These are phyloP conservation scores for Euphorbia corollata DNA, from an alignment of 441 rosid species.

Conservation along the genomic window DNA sequence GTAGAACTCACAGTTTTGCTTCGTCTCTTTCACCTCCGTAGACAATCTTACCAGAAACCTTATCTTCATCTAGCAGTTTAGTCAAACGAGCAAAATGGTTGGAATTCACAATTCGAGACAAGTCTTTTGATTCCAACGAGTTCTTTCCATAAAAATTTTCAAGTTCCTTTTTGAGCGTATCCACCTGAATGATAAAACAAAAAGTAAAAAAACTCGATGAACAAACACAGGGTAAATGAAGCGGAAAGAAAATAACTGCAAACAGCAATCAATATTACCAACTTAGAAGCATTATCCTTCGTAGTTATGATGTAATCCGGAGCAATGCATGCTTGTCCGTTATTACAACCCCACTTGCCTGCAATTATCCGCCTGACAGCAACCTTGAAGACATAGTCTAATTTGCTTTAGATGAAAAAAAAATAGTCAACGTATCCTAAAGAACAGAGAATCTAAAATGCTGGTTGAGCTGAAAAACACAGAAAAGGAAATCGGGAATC, in stretches of 20 bases:
- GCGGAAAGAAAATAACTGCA: neutral
- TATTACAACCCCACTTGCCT: conserved; percentile 70
- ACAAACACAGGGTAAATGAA: neutral
- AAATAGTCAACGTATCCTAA: neutral
- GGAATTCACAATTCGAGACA: conserved; percentile 75
- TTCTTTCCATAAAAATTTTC: conserved; percentile 69
- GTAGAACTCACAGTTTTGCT: conserved; percentile 58
- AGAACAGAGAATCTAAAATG: neutral
- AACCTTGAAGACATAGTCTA: conserved; percentile 33
- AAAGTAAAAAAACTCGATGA: conserved; percentile 12
- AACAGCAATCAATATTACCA: conserved; percentile 35
- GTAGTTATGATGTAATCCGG: conserved; percentile 61
- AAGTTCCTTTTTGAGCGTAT: conserved; percentile 51
- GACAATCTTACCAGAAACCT: conserved; percentile 68
- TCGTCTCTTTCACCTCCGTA: conserved; percentile 72
- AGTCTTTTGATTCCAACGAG: conserved; percentile 70
- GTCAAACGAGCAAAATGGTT: conserved; percentile 72
- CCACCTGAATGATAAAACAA: conserved; percentile 42
- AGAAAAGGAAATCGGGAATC: neutral
- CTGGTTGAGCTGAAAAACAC: neutral
- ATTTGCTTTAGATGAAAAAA: conserved; percentile 12
- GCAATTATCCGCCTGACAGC: conserved; percentile 52
- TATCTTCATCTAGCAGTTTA: conserved; percentile 75
- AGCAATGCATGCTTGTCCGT: conserved; percentile 69
- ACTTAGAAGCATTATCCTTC: conserved; percentile 44